phyloP scores from a whole-genome alignment of 1,284 basidiomycete species.

The Schizopora paradoxa region DNA sequence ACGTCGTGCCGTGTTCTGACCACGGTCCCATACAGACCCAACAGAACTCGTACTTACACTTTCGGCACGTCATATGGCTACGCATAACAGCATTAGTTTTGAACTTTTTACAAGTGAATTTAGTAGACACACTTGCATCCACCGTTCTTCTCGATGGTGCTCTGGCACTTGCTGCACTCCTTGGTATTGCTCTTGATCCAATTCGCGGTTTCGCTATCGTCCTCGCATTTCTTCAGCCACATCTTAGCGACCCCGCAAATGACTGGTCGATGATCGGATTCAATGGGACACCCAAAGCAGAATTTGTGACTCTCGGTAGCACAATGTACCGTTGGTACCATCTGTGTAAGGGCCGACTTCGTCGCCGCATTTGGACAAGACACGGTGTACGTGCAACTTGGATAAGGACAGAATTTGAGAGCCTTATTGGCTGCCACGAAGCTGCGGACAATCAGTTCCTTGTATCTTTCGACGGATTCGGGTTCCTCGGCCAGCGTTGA shows the following conservation, averaged over 20 bases:
- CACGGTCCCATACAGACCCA: slow-evolving; percentile 89
- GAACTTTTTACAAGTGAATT: slow-evolving; percentile 4
- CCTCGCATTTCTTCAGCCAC: slow-evolving; percentile 97
- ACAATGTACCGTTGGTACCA: slow-evolving; percentile 90
- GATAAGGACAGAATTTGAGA: slow-evolving; percentile 91
- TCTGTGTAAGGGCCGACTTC: slow-evolving; percentile 66
- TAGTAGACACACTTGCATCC: slow-evolving; percentile 85
- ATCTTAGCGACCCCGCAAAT: slow-evolving; percentile 85
- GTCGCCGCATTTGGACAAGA: slow-evolving; percentile 76
- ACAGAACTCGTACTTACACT: slow-evolving; percentile 89
- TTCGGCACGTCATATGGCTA: slow-evolving; percentile 99
- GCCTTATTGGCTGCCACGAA: slow-evolving; percentile 84
- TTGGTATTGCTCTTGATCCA: slow-evolving; percentile 99
- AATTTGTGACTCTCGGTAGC: slow-evolving; percentile 64
- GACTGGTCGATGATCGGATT: slow-evolving; percentile 87
- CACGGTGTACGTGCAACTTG: slow-evolving; percentile 82
- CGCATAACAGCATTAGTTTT: slow-evolving; percentile 12
- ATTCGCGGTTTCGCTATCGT: slow-evolving; percentile 97
- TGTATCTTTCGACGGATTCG: slow-evolving; percentile 62
- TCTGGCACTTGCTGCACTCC: slow-evolving; percentile 92
- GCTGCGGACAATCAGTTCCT: slow-evolving; percentile 83
- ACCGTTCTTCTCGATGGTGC: slow-evolving; percentile 99
- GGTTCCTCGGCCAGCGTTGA: slow-evolving; percentile 40
- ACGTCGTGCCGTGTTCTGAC: slow-evolving; percentile 95
- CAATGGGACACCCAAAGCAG: slow-evolving; percentile 87